Percentiles rank a stretch among this genome's conserved stretches.
Conservation (phyloP, 2,329 filamentous ascomycete species). For the Beauveria scarabaeidicola region DNA sequence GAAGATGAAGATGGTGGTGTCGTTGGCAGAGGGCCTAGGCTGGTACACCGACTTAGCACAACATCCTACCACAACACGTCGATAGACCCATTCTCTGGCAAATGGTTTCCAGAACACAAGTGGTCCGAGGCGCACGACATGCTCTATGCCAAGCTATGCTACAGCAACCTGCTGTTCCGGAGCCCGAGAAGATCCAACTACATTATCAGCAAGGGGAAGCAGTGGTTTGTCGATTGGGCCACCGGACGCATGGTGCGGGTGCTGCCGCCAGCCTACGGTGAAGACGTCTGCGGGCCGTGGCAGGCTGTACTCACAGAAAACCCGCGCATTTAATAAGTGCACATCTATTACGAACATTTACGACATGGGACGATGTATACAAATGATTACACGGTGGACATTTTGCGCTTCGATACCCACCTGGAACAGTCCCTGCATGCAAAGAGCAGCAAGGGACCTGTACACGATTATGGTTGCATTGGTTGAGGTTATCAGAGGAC, state of each 20-base stretch:
- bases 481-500: neutral
- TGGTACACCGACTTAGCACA: conserved; percentile 33
- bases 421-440: neutral
- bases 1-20: conserved; percentile 7
- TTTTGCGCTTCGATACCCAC: conserved; percentile 3
- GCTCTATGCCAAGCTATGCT: conserved; percentile 52
- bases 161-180: conserved; percentile 47
- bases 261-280: conserved; percentile 45
- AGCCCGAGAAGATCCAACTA: conserved; percentile 51
- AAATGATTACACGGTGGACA: neutral
- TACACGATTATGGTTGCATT: conserved; percentile 7
- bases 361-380: neutral
- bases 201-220: conserved; percentile 47
- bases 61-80: conserved; percentile 37
- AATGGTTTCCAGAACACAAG: conserved; percentile 47
- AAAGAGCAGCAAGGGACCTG: neutral
- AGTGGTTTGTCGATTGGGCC: conserved; percentile 52
- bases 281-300: conserved; percentile 41
- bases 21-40: conserved; percentile 15
- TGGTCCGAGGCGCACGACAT: conserved; percentile 50
- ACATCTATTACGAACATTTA: conserved; percentile 5
- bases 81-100: conserved; percentile 40
- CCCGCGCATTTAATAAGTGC: conserved; percentile 28
- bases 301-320: conserved; percentile 43
- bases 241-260: conserved; percentile 47